phyloP scores from a whole-genome alignment of 306 rosid genomes.

The Luffa acutangula region DNA sequence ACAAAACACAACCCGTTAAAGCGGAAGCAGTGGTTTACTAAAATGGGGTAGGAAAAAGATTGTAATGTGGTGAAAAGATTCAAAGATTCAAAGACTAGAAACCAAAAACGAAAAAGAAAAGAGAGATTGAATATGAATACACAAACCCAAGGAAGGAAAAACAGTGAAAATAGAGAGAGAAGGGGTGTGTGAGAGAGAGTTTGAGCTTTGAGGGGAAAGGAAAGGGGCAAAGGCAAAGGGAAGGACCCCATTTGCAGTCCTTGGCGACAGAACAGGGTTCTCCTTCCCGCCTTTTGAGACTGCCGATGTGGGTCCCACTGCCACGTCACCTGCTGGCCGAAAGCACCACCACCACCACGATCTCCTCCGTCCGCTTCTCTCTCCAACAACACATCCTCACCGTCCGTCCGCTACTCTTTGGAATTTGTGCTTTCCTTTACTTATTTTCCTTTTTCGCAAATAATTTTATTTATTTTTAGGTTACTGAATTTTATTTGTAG shows the following conservation, averaged over 20 bases:
- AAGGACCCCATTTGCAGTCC: slow-evolving; percentile 12
- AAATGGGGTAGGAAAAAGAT: background rate
- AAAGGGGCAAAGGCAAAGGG: background rate
- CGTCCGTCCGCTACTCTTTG: background rate
- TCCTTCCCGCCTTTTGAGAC: slow-evolving; percentile 68
- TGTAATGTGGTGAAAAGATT: background rate
- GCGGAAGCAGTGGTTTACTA: background rate
- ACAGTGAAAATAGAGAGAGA: background rate
- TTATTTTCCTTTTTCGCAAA: background rate
- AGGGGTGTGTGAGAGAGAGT: background rate
- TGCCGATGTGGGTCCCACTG: slow-evolving; percentile 37
- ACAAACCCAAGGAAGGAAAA: background rate
- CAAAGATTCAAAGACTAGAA: background rate
- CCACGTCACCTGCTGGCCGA: slow-evolving; percentile 25
- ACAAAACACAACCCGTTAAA: background rate
- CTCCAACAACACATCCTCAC: background rate
- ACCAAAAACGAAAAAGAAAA: too few species aligned
- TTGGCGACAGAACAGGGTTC: slow-evolving; percentile 40
- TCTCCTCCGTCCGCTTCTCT: background rate
- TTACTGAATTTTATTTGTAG: background rate
- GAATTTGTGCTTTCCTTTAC: background rate
- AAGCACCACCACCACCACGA: slow-evolving; percentile 14
- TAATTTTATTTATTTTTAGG: background rate
- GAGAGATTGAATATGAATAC: background rate
- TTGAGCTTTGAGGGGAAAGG: background rate